Percentiles rank a stretch among this genome's conserved stretches.
Evolutionary conservation across 1,284 basidiomycete genomes (phyloP).

Genomic region (Schizophyllum amplum): DNA sequence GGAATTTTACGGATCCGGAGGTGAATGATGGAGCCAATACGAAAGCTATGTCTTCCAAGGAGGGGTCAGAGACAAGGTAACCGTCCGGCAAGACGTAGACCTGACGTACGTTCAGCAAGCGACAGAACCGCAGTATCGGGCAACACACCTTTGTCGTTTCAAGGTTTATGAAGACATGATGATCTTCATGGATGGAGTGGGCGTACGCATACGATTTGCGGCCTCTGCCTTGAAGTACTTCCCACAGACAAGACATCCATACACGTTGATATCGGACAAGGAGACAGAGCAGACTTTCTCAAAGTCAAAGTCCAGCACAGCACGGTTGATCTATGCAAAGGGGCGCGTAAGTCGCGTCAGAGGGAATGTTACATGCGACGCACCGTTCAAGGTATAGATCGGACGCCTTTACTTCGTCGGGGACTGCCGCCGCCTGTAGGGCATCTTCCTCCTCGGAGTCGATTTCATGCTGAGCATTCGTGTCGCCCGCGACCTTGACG

Average conservation of each 20-base stretch:
- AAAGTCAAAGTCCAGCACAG: constrained; percentile 95
- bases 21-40: constrained; percentile 85
- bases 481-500: constrained; percentile 21
- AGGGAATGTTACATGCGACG: constrained; percentile 22
- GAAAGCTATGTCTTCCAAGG: constrained; percentile 88
- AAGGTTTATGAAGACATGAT: constrained; percentile 97
- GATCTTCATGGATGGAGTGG: constrained; percentile 96
- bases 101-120: constrained; percentile 32
- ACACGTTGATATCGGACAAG: constrained; percentile 93
- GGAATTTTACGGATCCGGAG: constrained; percentile 35
- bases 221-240: constrained; percentile 99
- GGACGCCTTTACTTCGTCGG: constrained; percentile 37
- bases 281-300: constrained; percentile 98
- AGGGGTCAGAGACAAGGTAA: constrained; percentile 92
- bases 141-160: constrained; percentile 75
- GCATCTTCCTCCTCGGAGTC: constrained; percentile 48
- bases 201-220: constrained; percentile 91
- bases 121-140: constrained; percentile 4
- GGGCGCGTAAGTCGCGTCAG: constrained; percentile 10
- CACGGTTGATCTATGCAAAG: constrained; percentile 69
- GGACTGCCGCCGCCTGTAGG: constrained; percentile 32
- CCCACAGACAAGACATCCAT: constrained; percentile 96
- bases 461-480: constrained; percentile 10
- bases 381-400: constrained; percentile 97
- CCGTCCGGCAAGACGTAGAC: constrained; percentile 98